Conservation (phyloP, 2,329 filamentous ascomycete genomes). For the Hypoxylon sp. region DNA sequence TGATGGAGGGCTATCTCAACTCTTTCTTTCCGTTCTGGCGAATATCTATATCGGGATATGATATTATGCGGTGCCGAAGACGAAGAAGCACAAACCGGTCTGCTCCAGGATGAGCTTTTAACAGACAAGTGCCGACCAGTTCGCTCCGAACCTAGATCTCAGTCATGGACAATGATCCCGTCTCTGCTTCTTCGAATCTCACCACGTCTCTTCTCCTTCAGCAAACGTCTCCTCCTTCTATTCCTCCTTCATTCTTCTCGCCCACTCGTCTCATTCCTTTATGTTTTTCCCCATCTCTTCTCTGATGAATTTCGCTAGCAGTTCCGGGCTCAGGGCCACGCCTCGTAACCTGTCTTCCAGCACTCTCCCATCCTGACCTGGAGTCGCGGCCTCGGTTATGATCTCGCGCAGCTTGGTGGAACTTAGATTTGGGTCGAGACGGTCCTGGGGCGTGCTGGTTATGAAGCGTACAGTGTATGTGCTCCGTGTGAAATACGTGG, state of each 20-base stretch:
- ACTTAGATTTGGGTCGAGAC: conserved; percentile 37
- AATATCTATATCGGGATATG: neutral
- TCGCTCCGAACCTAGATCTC: neutral
- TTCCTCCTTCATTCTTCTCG: neutral
- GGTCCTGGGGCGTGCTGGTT: conserved; percentile 15
- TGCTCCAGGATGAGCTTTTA: neutral
- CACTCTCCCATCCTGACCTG: neutral
- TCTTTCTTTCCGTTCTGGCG: neutral
- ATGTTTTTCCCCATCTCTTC: neutral
- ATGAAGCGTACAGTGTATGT: conserved; percentile 25
- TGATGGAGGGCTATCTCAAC: neutral
- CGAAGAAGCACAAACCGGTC: neutral
- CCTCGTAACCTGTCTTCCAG: conserved; percentile 29
- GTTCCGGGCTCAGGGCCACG: conserved; percentile 35
- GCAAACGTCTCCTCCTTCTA: neutral
- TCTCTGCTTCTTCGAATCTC: neutral
- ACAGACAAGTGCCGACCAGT: neutral
- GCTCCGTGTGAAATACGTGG: neutral
- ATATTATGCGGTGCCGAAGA: neutral
- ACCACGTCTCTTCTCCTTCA: neutral
- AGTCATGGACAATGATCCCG: neutral
- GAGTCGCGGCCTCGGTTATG: conserved; percentile 6
- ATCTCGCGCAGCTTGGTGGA: conserved; percentile 36
- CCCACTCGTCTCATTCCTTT: neutral
- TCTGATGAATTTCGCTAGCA: conserved; percentile 29